Evolutionary conservation across 176 grass and related monocot genomes (phyloP).

Genomic region (Musa schizocarpa): DNA sequence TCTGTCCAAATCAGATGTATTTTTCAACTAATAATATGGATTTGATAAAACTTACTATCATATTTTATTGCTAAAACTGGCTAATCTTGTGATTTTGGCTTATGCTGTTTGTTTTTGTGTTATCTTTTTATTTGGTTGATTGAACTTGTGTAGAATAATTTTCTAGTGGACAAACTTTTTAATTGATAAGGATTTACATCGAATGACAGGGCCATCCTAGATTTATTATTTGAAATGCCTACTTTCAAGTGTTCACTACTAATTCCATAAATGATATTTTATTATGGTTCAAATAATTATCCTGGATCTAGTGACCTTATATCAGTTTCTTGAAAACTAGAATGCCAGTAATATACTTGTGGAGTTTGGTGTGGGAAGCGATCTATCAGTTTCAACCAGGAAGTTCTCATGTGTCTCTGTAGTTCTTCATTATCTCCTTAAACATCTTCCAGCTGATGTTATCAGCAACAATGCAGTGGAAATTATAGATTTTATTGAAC

Average conservation of each 20-base stretch:
- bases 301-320: not conserved
- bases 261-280: not conserved
- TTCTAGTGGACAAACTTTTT: not conserved
- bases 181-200: not conserved
- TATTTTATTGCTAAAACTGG: not conserved
- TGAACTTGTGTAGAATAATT: not conserved
- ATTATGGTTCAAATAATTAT: not conserved
- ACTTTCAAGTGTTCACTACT: not conserved
- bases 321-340: not conserved
- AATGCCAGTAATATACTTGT: not conserved
- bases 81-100: not conserved
- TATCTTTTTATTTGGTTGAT: not conserved
- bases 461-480: slow-evolving; percentile 8
- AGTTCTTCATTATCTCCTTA: slow-evolving; percentile 15
- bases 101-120: not conserved
- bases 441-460: slow-evolving; percentile 19
- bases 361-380: slow-evolving; percentile 10
- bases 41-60: not conserved
- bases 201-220: not conserved
- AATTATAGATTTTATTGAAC: slow-evolving; percentile 14
- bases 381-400: not conserved
- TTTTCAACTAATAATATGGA: not conserved
- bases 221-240: not conserved
- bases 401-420: slow-evolving; percentile 14
- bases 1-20: not conserved